Base-by-base conservation (phyloP, 305 asterid species). In the Fraxinus dipetala region DNA sequence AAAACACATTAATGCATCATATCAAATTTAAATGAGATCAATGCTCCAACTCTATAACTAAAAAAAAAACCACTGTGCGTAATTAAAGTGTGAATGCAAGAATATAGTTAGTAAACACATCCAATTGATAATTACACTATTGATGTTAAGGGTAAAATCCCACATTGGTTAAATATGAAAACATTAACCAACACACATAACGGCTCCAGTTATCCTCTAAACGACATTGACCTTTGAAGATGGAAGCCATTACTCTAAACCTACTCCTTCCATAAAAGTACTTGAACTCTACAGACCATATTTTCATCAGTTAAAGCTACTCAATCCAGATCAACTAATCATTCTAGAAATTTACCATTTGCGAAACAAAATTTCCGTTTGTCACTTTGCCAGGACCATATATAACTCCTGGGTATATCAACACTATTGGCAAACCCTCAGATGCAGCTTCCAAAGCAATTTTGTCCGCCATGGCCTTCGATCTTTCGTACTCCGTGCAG, bases 321-420 rank as follows among this genome's bases (percentile, higher is more conserved):
- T 54, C 63, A 54, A 54, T 54, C 63, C 24, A 54, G 24, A 54
- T 54, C 63, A 54, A n/a, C 9, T 5, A 54, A 82, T 6, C 26
- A 77, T 43, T 56, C 6, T 26, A 63, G 45, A 82, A 34, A 80
- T 35, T 90, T 92, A 95, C 98, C 98, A 93, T 6, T 32, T 87
- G 91, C 1, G 98, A 94, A 72, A 95, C 88, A 45, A 87, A 77
- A 87, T 95, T 94, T 83, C 96, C 98, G 78, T 90, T 84, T 8
- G 99, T 91, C 48, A 91, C 86, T 87, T 95, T 95, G 72, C 99
- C 99, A 0, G 96, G 91, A 32, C 98, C 99, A 83, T 94, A 95
- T 69, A 95, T 87, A 82, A 94, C 99, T 84, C 98, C 98, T 0
- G 99, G 99, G 84, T 95, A 95, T 81, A 94, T 93, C 6, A 91